A percentile compares a stretch with the other conserved stretches of the same genome.
phyloP scores from a whole-genome alignment of 2,329 filamentous ascomycete genomes.

The Alternaria rosae region DNA sequence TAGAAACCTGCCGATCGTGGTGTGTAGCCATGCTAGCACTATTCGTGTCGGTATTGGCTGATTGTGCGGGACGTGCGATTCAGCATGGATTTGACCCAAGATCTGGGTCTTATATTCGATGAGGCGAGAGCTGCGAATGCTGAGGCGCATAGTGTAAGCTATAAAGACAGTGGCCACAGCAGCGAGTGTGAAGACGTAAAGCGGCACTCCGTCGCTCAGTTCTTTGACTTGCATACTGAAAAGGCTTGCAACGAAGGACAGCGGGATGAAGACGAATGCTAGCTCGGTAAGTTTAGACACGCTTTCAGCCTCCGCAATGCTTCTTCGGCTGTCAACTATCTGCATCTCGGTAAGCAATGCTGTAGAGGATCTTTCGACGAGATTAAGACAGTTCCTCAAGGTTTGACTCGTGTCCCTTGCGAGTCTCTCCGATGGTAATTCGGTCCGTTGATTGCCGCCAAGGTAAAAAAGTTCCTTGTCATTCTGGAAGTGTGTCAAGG shows the following conservation, averaged over 20 bases:
- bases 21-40: not conserved
- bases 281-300: conserved; percentile 43
- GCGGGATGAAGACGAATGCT: conserved; percentile 43
- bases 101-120: not conserved
- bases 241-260: conserved; percentile 36
- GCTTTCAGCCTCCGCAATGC: conserved; percentile 41
- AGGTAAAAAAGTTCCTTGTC: not conserved
- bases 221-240: conserved; percentile 42
- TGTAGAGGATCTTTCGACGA: conserved; percentile 4
- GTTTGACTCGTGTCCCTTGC: not conserved
- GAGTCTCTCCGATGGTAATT: not conserved
- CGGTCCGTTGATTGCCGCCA: not conserved
- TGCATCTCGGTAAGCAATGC: conserved; percentile 49
- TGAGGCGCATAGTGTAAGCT: not conserved
- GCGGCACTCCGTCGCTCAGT: conserved; percentile 22
- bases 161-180: not conserved
- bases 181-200: conserved; percentile 11
- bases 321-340: conserved; percentile 35
- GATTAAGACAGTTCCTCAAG: not conserved
- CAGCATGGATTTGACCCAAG: not conserved
- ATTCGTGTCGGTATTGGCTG: not conserved
- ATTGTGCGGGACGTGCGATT: not conserved
- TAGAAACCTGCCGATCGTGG: not conserved
- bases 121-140: not conserved
- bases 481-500: not conserved